Conservation (phyloP, 2,329 filamentous ascomycete genomes). For the Beauveria australis region DNA sequence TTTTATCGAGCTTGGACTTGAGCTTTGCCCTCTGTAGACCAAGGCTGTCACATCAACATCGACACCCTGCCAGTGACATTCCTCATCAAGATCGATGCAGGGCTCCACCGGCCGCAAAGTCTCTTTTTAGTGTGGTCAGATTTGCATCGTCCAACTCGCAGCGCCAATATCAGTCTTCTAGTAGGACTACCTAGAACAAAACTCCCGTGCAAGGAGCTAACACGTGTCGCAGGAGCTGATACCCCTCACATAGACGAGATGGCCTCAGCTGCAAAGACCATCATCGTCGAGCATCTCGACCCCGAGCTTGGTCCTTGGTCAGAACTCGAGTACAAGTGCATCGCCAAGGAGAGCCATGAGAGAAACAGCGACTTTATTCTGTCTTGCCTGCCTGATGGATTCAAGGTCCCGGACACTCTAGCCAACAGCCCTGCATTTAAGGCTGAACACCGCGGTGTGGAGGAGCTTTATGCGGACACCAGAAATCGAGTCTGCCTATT, state of each 20-base stretch:
- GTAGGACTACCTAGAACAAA: neutral
- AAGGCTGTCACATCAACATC: neutral
- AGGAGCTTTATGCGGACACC: slow-evolving; percentile 66
- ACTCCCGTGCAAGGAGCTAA: neutral
- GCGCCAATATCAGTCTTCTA: neutral
- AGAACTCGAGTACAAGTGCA: slow-evolving; percentile 81
- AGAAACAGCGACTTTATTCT: slow-evolving; percentile 65
- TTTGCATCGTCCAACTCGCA: neutral
- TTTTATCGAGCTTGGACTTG: neutral
- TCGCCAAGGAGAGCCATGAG: slow-evolving; percentile 70
- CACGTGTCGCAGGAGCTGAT: neutral
- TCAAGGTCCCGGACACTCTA: slow-evolving; percentile 56
- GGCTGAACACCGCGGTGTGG: slow-evolving; percentile 70
- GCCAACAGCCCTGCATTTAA: slow-evolving; percentile 53
- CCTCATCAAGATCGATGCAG: neutral
- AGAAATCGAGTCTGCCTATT: slow-evolving; percentile 79
- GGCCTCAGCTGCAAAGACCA: slow-evolving; percentile 52
- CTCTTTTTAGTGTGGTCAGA: slow-evolving; percentile 9
- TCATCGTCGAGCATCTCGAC: slow-evolving; percentile 95
- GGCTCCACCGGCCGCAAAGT: slow-evolving; percentile 4
- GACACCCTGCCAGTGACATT: neutral
- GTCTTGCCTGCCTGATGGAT: slow-evolving; percentile 64
- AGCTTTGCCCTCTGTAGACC: neutral
- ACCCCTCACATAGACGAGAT: slow-evolving; percentile 20
- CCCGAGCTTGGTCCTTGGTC: slow-evolving; percentile 92